Base-by-base conservation (phyloP, 306 rosid species). In the Morella rubra region DNA sequence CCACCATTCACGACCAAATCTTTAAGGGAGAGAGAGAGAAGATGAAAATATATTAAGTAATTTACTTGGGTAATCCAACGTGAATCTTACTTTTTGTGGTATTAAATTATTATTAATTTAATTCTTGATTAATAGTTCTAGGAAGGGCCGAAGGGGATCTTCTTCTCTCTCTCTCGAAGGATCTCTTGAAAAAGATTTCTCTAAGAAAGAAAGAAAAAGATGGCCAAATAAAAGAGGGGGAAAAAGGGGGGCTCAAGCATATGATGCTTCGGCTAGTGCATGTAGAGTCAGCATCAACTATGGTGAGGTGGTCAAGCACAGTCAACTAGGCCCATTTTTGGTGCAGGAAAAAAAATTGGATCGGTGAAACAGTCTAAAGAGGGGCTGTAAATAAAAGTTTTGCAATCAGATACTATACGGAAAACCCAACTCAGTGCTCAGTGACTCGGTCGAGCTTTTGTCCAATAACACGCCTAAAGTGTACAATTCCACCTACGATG, bases 1-100 rank as follows among this genome's bases (percentile, higher is more conserved):
- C 79, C 55, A 44, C 75, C 51, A 22, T 54, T 44, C 54, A 73
- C 64, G 70, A 77, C 85, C 75, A 89, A 84, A 83, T 78, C 77
- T 69, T 3, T 12, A 15, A 22, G 45, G 55, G 62, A 69, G 69
- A 52, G 14, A 40, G 3, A 22, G 75, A 27, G 76, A 73, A 77
- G 69, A 78, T n/a, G 55, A 75, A 80, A 77, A 74, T 77, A 4
- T 49, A 2, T 2, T 2, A 49, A 42, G 77, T 86, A 71, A 76
- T 75, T 81, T 47, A 14, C 84, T 41, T 24, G 51, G 64, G 85
- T 84, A 88, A 86, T 84, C 84, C 69, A 65, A 77, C 82, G 44
- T 86, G 80, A 78, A 90, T 85, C 90, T 72, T 81, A 14, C 80
- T 84, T 80, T 80, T 69, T 32, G 37, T 69, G 50, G 40, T 81